A percentile compares a stretch with the other conserved stretches of the same genome.
Conservation (phyloP, 345 rosid genomes). For the Firmiana major region DNA sequence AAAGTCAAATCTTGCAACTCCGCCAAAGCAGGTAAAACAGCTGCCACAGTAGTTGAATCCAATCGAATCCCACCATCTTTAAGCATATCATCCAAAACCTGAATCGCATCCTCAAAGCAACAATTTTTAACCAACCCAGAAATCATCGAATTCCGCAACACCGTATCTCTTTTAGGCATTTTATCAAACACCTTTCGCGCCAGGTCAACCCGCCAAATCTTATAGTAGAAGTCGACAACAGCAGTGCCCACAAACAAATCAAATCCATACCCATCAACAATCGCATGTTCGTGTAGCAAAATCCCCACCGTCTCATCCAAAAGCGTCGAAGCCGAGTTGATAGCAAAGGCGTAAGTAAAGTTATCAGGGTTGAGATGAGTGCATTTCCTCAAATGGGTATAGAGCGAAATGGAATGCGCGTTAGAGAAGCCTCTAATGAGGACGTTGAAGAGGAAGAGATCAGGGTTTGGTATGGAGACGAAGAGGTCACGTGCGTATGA, state of each 20-base stretch:
- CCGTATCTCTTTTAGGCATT: constrained; percentile 51
- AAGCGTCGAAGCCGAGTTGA: constrained; percentile 38
- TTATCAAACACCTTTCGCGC: constrained; percentile 50
- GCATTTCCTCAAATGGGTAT: constrained; percentile 39
- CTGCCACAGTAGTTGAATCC: constrained; percentile 47
- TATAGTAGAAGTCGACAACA: constrained; percentile 43
- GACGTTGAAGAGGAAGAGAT: constrained; percentile 65
- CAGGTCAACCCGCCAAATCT: constrained; percentile 24
- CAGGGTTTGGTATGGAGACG: constrained; percentile 49
- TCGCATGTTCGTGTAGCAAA: constrained; percentile 38
- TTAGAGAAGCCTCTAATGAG: constrained; percentile 50
- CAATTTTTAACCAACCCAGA: constrained; percentile 44
- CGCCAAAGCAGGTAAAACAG: constrained; percentile 52
- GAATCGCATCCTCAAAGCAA: constrained; percentile 42
- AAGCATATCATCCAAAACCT: constrained; percentile 39
- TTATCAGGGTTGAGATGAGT: constrained; percentile 39
- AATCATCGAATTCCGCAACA: constrained; percentile 51
- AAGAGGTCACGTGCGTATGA: constrained; percentile 44
- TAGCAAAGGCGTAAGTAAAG: constrained; percentile 42
- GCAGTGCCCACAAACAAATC: constrained; percentile 56
- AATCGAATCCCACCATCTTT: constrained; percentile 27
- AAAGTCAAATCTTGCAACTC: constrained; percentile 49
- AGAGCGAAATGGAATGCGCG: constrained; percentile 37
- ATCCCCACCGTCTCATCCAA: constrained; percentile 29
- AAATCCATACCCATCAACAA: constrained; percentile 43